Base-by-base conservation (phyloP, 2,329 filamentous ascomycete genomes). In the Biscogniauxia marginata region DNA sequence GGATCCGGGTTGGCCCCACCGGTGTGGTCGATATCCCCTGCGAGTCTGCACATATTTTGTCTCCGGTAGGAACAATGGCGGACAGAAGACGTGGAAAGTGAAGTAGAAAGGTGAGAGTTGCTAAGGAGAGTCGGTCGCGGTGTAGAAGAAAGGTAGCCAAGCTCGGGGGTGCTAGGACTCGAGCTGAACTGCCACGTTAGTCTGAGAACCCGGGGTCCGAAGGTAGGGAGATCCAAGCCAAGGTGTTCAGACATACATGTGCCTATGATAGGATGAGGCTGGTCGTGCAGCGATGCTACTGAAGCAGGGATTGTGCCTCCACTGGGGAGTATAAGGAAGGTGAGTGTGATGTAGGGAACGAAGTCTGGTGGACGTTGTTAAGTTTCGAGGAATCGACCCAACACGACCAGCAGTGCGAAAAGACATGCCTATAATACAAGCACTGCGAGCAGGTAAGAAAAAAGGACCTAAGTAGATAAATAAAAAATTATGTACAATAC, bases 31-130 rank as follows among this genome's bases (percentile, higher is more conserved):
- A 74, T 75, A 62, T 83, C 84, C 65, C 78, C 79, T 55, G 80
- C 78, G 60, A 83, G 77, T 72, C 83, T 84, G 75, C 88, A 90
- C 86, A 93, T 93, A 67, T 78, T 80, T 71, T 80, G 74, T 77
- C 88, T 82, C 76, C 87, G 84, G 74, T 88, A 89, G 53, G 90
- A 93, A 75, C 90, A 95, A 73, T 87, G 75, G 55, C 69, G 62
- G 25, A 67, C 56, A 52, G 58, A 65, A 46, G 65, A 54, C 46
- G 45, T 56, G 4, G 65, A 61, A 47, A 39, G 30, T 16, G 53
- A 50, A 39, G 55, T 46, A 39, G 49, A 20, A 25, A 46, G 55
- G 51, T 19, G 59, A 56, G 49, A 57, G 46, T 59, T 58, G 49
- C 54, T 60, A 54, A 58, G 56, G 52, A 57, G 56, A 57, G 48